phyloP scores from a whole-genome alignment of 495 filamentous ascomycete species.

The Oleoguttula mirabilis region DNA sequence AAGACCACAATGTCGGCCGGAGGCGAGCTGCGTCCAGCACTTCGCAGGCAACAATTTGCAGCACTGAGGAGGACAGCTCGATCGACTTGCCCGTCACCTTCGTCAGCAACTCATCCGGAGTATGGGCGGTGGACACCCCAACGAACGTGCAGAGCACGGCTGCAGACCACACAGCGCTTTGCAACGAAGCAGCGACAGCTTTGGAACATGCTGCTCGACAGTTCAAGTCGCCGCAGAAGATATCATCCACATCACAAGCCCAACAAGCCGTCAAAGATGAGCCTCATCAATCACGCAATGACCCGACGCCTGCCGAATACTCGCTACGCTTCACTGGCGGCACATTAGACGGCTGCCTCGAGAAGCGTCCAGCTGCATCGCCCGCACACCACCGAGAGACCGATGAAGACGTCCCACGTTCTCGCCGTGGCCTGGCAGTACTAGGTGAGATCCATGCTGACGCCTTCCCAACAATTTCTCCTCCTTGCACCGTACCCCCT shows the following conservation, averaged over 20 bases:
- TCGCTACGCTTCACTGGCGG: not conserved
- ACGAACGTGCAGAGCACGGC: too few species aligned
- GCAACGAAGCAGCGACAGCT: not conserved
- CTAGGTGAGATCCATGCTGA: not conserved
- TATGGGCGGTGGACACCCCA: too few species aligned
- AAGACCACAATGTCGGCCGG: conserved; percentile 7
- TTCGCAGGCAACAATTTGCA: conserved; percentile 10
- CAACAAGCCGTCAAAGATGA: not conserved
- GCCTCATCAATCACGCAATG: not conserved
- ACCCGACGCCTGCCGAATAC: not conserved
- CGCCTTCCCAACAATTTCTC: too few species aligned
- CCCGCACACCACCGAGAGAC: not conserved
- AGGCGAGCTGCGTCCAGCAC: conserved; percentile 3
- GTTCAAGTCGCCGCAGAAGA: not conserved
- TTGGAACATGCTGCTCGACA: not conserved
- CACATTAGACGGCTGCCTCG: not conserved
- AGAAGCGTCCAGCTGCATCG: not conserved
- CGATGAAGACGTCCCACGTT: not conserved
- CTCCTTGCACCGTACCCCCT: not conserved
- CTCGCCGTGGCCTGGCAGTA: not conserved
- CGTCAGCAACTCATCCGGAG: too few species aligned
- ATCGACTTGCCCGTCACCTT: too few species aligned
- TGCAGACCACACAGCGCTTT: not conserved
- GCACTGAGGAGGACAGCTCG: conserved; percentile 1
- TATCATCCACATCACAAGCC: not conserved